Evolutionary conservation across 192 early-diverging fungal species (phyloP), one percentile per base, ranked within the genome.

Genomic region (Backusella psychrophila): DNA sequence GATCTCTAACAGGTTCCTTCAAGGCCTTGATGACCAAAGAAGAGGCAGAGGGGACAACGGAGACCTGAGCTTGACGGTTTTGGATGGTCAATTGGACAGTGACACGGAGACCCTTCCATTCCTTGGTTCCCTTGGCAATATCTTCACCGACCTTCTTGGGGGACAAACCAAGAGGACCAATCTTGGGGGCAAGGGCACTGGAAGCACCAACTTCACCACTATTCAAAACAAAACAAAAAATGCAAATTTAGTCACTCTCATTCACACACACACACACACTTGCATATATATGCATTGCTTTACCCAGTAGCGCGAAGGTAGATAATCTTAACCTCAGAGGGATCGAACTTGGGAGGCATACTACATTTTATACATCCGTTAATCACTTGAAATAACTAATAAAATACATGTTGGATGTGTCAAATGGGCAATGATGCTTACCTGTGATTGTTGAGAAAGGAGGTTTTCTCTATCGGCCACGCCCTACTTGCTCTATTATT

Each of bases 101-200:
- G 82, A 99, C 93, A 81, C 93, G 91, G 77, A 99, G 92, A 90
- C 97, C 97, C 92, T 99, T 99, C 93, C 93, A 99, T 81, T 94
- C 96, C 86, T 94, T 87, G 81, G 97, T 99, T 78, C 94, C 96
- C 92, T 99, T 99, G 90, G 97, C 97, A 76, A 99, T 99, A 86
- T 99, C 97, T 89, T 99, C 97, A 90, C 97, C 97, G 72, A 97
- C 93, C 91, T 99, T 99, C 92, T 99, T 99, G 88, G 97, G 97
- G 74, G 96, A 94, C 78, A 91, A 88, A 98, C 97, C 97, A 82
- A 99, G 94, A 83, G 97, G 97, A 96, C 97, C 97, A 78, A 99
- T 94, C 94, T 99, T 99, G 84, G 97, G 97, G 71, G 97, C 97
- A 69, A 98, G 90, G 39, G 96, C 95, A 80, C 95, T 96, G 82